Evolutionary conservation across 208 protist genomes (phyloP).

Genomic region (Porcisia hertigi): DNA sequence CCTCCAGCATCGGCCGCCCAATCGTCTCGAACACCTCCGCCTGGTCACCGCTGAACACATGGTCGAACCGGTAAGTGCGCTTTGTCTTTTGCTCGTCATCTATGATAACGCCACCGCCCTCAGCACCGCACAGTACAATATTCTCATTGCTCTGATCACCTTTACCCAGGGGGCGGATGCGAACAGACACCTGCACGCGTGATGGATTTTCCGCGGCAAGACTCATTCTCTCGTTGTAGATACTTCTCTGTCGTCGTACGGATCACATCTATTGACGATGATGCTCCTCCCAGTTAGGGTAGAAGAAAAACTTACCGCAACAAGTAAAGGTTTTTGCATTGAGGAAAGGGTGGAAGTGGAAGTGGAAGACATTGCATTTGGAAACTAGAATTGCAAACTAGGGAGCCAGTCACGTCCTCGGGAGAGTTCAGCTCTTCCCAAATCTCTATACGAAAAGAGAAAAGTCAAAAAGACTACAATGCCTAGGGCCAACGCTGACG

Average conservation of each 20-base stretch:
- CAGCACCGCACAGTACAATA: slow-evolving; percentile 4
- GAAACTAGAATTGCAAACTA: too few relatives aligned
- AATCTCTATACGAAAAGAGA: too few relatives aligned
- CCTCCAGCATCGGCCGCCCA: slow-evolving; percentile 74
- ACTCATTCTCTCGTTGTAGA: background rate
- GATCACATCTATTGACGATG: background rate
- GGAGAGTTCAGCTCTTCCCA: too few relatives aligned
- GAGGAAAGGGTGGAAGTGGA: too few relatives aligned
- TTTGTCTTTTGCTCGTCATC: slow-evolving; percentile 30
- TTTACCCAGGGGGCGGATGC: slow-evolving; percentile 22
- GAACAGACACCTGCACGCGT: slow-evolving; percentile 38
- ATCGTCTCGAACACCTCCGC: slow-evolving; percentile 69
- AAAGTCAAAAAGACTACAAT: too few relatives aligned
- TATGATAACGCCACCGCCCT: slow-evolving; percentile 15
- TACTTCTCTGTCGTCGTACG: too few relatives aligned
- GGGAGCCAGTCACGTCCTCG: too few relatives aligned
- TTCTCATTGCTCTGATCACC: slow-evolving; percentile 21
- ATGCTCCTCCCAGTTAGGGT: background rate
- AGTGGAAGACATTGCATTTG: too few relatives aligned
- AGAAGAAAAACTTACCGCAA: background rate
- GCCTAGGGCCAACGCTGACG: too few relatives aligned
- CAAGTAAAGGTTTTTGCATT: too few relatives aligned
- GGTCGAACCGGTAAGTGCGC: slow-evolving; percentile 40
- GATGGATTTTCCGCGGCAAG: background rate
- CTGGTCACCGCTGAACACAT: slow-evolving; percentile 54